Conservation (phyloP, 257 asterid species). For the Knoxia roxburghii region DNA sequence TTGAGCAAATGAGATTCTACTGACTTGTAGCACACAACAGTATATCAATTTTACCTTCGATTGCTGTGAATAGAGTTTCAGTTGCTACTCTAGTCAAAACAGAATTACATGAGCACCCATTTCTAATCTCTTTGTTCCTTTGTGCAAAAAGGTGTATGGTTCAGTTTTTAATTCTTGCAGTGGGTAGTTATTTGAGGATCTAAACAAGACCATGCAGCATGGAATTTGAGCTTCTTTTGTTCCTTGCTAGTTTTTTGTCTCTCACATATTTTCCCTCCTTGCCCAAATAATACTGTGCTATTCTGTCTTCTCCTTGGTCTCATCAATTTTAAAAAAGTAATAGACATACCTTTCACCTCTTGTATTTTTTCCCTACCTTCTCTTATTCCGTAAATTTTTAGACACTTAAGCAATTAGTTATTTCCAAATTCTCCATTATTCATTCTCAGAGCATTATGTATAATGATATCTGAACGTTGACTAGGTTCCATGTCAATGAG, state of each 20-base stretch:
- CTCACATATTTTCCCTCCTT: background rate
- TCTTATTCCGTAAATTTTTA: background rate
- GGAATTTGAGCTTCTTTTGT: background rate
- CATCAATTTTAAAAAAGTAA: no score
- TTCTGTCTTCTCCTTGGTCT: background rate
- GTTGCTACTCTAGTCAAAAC: background rate
- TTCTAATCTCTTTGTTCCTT: background rate
- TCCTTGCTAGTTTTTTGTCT: background rate
- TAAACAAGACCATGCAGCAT: background rate
- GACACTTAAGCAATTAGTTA: no score
- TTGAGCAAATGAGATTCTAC: background rate
- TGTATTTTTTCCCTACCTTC: background rate
- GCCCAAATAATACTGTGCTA: background rate
- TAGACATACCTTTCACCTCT: background rate
- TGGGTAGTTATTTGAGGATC: background rate
- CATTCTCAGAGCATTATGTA: background rate
- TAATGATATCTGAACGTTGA: background rate
- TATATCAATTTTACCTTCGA: background rate
- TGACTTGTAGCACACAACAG: conserved; percentile 1
- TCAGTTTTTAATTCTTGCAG: background rate
- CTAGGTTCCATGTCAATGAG: background rate
- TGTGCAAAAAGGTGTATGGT: background rate
- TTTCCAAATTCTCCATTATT: background rate
- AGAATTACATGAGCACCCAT: background rate
- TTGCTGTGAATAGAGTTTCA: background rate